Base-by-base conservation (phyloP, 257 asterid genomes). In the Solanum megistacrolobum region DNA sequence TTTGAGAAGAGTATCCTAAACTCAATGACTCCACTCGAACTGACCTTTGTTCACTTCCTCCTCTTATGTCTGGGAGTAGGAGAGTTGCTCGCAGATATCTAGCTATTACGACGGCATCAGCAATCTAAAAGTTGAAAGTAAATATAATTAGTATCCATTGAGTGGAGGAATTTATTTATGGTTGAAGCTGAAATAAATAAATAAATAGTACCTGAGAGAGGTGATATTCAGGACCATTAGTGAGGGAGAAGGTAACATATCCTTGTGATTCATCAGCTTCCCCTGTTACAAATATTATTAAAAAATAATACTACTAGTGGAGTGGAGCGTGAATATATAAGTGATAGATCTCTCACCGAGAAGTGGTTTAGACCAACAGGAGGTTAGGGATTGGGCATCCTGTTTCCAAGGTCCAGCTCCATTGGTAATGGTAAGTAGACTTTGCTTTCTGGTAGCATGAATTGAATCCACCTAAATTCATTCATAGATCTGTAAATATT, bases 151-250 rank as follows among this genome's bases (percentile, higher is more conserved):
- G 39, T 36, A 3, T 6, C 32, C 32, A 31, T 31, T n/a, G n/a
- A n/a, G n/a, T n/a, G 4, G 9, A 7, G 3, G 9, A 66, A 66
- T 25, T 7, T 3, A 29, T 13, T 43, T 43, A 43, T 43, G 38
- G 3, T 69, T 72, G 43, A 32, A 72, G 55, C 1, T 43, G 55
- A 43, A 43, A 43, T 1, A 43, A 43, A 43, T 11, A 12, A 39
- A 41, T 39, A 39, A 12, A 1, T 46, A 46, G 0, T 72, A 34
- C 99, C 99, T 97, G 99, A n/a, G 99, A 97, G 87, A 96, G 97
- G 86, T 97, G 99, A 91, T 97, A 96, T 88, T 97, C 99, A 32
- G 99, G 99, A 91, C 99, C 99, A n/a, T 95, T 96, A 34, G 99
- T 96, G 87, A 97, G 91, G 8, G 99, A 97, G 93, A 97, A 96